Percentiles rank a stretch among this genome's conserved stretches.
phyloP scores from a whole-genome alignment of 129 eudicot genomes.

The Solidago caesia region DNA sequence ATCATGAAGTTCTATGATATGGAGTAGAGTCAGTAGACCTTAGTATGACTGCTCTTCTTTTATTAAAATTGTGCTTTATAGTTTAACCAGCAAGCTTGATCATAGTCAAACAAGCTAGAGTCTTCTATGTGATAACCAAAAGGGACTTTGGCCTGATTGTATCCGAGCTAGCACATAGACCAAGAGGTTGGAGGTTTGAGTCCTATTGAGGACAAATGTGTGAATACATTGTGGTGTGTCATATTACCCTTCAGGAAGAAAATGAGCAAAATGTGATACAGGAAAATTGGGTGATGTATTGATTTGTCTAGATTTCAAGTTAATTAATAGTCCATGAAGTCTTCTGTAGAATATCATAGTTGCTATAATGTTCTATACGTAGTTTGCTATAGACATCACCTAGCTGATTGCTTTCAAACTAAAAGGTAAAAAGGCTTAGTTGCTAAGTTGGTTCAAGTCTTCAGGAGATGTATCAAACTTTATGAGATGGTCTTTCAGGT shows the following conservation, averaged over 20 bases:
- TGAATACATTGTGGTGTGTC: no score
- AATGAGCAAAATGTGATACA: neutral
- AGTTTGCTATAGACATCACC: neutral
- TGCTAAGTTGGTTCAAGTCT: neutral
- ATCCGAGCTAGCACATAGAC: no score
- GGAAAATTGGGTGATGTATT: neutral
- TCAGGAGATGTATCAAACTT: no score
- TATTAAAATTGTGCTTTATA: neutral
- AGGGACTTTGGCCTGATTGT: no score
- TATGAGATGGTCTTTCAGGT: neutral
- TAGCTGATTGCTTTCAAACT: neutral
- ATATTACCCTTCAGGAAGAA: no score
- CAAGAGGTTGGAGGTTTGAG: no score
- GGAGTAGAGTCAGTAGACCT: neutral
- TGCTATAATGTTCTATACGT: neutral
- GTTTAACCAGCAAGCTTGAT: neutral
- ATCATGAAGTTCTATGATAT: neutral
- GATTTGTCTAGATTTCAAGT: neutral
- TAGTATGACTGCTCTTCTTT: neutral
- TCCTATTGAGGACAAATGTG: no score
- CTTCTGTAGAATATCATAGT: neutral
- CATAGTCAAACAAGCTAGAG: slow-evolving; percentile 6
- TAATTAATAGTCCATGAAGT: neutral
- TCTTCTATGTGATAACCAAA: neutral
- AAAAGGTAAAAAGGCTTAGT: neutral